phyloP scores from a whole-genome alignment of 306 rosid genomes.

The Malus sieversii region DNA sequence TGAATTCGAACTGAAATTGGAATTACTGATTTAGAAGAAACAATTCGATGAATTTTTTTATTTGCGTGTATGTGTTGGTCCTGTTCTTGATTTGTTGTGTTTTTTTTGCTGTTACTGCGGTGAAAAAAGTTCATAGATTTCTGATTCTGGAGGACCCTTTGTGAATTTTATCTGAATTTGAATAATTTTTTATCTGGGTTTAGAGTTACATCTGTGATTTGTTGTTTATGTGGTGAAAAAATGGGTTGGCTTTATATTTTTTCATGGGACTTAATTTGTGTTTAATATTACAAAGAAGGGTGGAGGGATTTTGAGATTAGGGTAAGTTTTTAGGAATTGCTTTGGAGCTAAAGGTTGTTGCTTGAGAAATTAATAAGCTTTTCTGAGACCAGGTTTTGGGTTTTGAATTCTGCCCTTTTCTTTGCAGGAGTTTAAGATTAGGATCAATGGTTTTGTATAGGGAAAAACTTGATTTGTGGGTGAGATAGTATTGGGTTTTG shows the following conservation, averaged over 20 bases:
- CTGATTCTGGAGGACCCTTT: background rate
- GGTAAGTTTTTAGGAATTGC: background rate
- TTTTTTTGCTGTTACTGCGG: background rate
- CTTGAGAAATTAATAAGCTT: background rate
- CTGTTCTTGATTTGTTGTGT: background rate
- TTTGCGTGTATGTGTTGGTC: background rate
- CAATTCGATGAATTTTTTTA: background rate
- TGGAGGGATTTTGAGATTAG: background rate
- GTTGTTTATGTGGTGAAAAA: background rate
- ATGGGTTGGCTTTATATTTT: background rate
- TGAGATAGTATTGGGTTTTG: background rate
- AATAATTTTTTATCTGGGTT: background rate
- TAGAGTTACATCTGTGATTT: background rate
- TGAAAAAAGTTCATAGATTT: background rate
- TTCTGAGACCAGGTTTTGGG: background rate
- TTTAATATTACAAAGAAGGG: background rate
- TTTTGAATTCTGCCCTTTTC: background rate
- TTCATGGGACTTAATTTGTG: background rate
- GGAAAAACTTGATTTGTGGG: background rate
- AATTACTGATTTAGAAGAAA: background rate
- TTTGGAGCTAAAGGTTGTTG: background rate
- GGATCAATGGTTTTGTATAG: background rate
- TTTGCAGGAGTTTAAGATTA: background rate
- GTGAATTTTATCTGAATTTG: background rate
- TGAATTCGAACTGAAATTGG: background rate